phyloP scores from a whole-genome alignment of 805 yeast genomes.

The Schizosaccharomyces japonicus region DNA sequence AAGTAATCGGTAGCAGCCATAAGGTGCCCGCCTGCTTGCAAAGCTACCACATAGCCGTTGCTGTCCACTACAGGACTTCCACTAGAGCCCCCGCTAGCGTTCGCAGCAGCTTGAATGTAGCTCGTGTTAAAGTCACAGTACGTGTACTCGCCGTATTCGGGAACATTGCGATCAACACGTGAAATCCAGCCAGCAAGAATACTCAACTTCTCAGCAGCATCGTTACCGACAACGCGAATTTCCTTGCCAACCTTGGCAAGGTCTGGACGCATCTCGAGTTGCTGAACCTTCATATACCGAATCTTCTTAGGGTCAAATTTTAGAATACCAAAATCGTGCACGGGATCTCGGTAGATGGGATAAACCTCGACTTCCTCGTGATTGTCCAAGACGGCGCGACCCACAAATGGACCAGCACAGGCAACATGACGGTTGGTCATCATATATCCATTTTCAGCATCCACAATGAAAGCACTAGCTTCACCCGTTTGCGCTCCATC shows the following conservation, averaged over 20 bases:
- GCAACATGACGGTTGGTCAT: constrained; percentile 84
- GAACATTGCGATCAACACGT: constrained; percentile 78
- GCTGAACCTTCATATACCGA: constrained; percentile 48
- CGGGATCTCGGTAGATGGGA: constrained; percentile 73
- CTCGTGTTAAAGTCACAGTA: constrained; percentile 86
- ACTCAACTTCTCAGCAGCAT: constrained; percentile 81
- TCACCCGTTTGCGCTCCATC: constrained; percentile 60
- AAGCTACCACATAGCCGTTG: constrained; percentile 67
- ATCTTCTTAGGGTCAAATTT: constrained; percentile 48
- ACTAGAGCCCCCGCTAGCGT: constrained; percentile 86
- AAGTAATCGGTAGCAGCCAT: constrained; percentile 87
- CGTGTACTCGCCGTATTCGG: constrained; percentile 69
- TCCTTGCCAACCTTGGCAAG: constrained; percentile 59
- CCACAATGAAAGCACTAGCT: constrained; percentile 92
- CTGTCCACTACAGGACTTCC: constrained; percentile 91
- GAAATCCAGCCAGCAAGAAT: constrained; percentile 67
- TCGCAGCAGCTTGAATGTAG: constrained; percentile 86
- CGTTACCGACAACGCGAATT: constrained; percentile 86
- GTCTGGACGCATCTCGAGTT: constrained; percentile 51
- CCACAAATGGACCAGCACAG: constrained; percentile 83
- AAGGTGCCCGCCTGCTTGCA: constrained; percentile 83
- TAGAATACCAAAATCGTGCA: constrained; percentile 81
- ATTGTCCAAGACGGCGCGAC: constrained; percentile 77
- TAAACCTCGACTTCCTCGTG: constrained; percentile 78
- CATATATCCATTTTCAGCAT: constrained; percentile 55